A percentile compares a stretch with the other conserved stretches of the same genome.
Evolutionary conservation across 257 asterid species (phyloP).

Genomic region (Rehmannia glutinosa): DNA sequence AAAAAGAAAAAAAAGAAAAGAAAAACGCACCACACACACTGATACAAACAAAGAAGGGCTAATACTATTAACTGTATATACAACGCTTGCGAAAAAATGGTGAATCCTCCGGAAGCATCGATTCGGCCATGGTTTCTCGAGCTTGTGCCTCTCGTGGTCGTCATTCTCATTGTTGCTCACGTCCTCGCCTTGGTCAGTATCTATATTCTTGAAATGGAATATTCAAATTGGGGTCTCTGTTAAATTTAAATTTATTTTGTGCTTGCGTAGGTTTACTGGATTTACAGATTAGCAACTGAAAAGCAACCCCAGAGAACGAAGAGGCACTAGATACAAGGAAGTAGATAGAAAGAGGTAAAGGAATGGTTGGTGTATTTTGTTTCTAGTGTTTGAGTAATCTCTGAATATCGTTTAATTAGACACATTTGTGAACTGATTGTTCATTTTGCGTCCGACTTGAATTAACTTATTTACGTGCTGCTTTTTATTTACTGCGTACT

Average conservation of each 20-base stretch:
- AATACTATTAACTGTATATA: neutral
- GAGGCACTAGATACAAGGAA: slow-evolving; percentile 28
- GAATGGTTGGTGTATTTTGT: neutral
- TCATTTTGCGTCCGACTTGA: neutral
- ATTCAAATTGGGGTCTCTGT: neutral
- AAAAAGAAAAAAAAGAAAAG: too few relatives aligned
- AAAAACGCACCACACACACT: neutral
- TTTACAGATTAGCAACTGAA: slow-evolving; percentile 64
- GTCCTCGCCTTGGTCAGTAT: slow-evolving; percentile 48
- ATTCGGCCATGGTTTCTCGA: slow-evolving; percentile 55
- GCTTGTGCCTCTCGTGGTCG: slow-evolving; percentile 40
- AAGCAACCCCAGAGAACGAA: slow-evolving; percentile 49
- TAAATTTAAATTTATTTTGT: neutral
- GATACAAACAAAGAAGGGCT: neutral
- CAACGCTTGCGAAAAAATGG: slow-evolving; percentile 26
- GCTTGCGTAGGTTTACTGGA: slow-evolving; percentile 54
- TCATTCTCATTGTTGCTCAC: slow-evolving; percentile 50
- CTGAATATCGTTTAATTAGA: neutral
- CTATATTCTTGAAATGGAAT: neutral
- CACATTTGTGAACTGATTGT: neutral
- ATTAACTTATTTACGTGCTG: neutral
- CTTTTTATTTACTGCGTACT: neutral
- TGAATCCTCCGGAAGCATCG: slow-evolving; percentile 32
- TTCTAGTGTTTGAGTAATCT: neutral
- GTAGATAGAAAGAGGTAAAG: slow-evolving; percentile 6